Percentiles rank a stretch among this genome's conserved stretches.
phyloP scores from a whole-genome alignment of 108 stramenopile genomes.

The Conticribra weissflogii region DNA sequence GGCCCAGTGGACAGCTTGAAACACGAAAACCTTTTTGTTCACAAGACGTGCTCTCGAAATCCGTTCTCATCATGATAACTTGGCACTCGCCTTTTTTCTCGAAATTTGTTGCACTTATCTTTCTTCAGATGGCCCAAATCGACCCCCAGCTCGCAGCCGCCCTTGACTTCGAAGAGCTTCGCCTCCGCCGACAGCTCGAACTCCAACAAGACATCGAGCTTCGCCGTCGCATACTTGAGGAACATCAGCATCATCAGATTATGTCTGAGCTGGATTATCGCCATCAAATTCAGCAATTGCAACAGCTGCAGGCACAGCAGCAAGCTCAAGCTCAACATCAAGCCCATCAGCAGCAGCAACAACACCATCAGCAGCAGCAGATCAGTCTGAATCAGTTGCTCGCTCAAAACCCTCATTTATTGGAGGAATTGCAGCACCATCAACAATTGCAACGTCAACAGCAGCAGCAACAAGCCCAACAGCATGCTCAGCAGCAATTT shows the following conservation, averaged over 20 bases:
- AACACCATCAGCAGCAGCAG: slow-evolving; percentile 20
- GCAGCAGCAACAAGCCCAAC: no score
- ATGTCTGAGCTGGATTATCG: slow-evolving; percentile 37
- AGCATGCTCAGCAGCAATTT: slow-evolving; percentile 17
- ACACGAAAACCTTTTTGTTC: no score
- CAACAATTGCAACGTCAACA: no score
- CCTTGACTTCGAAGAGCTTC: slow-evolving; percentile 41
- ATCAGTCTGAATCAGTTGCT: slow-evolving; percentile 27
- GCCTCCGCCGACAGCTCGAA: slow-evolving; percentile 26
- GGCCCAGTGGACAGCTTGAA: no score
- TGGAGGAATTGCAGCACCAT: slow-evolving; percentile 24
- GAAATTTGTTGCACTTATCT: slow-evolving; percentile 3
- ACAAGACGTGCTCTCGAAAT: neutral
- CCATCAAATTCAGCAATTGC: slow-evolving; percentile 26
- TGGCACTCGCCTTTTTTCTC: neutral
- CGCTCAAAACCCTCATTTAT: slow-evolving; percentile 26
- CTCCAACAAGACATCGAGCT: slow-evolving; percentile 38
- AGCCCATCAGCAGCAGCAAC: slow-evolving; percentile 18
- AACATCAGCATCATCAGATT: slow-evolving; percentile 27
- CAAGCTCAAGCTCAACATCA: no score
- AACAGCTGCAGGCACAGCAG: slow-evolving; percentile 14
- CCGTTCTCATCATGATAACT: neutral
- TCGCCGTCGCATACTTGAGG: slow-evolving; percentile 20
- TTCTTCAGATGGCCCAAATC: no score
- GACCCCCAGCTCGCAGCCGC: slow-evolving; percentile 31